A percentile compares a stretch with the other conserved stretches of the same genome.
Evolutionary conservation across 108 stramenopile species (phyloP).

Genomic region (Discostella stelligeroides): DNA sequence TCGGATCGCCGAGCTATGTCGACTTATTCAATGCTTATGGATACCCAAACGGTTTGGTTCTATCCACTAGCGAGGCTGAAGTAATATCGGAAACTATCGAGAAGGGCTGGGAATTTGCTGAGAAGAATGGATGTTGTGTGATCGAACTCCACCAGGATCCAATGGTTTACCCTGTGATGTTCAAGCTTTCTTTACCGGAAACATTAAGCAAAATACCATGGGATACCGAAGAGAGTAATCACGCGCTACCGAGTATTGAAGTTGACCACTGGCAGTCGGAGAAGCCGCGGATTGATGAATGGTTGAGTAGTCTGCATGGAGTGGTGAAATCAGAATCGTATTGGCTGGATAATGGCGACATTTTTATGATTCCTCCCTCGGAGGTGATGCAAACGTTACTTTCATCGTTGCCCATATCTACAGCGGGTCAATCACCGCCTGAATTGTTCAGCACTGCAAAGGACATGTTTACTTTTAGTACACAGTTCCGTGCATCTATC

Average conservation of each 20-base stretch:
- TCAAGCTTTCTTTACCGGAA: background rate
- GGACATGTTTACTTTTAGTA: background rate
- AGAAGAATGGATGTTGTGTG: constrained; percentile 12
- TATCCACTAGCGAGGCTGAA: constrained; percentile 14
- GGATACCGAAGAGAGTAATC: background rate
- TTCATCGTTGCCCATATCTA: background rate
- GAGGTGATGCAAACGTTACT: constrained; percentile 1
- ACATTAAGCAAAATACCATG: background rate
- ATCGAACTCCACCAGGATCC: constrained; percentile 7
- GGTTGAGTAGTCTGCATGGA: background rate
- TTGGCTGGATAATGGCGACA: constrained; percentile 6
- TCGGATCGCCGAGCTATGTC: constrained; percentile 30
- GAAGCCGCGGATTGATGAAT: background rate
- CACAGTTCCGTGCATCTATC: background rate
- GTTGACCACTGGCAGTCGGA: background rate
- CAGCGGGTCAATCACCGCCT: background rate
- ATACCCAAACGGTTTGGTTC: constrained; percentile 25
- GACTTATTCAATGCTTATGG: constrained; percentile 39
- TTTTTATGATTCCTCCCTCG: constrained; percentile 4
- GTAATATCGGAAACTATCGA: constrained; percentile 7
- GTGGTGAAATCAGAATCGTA: background rate
- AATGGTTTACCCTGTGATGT: background rate
- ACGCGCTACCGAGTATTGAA: background rate
- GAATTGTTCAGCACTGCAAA: background rate
- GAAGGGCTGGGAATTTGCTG: constrained; percentile 4